Evolutionary conservation across 176 grass and related monocot species (phyloP), one percentile per base, ranked within the genome.

Genomic region (Aegilops speltoides): DNA sequence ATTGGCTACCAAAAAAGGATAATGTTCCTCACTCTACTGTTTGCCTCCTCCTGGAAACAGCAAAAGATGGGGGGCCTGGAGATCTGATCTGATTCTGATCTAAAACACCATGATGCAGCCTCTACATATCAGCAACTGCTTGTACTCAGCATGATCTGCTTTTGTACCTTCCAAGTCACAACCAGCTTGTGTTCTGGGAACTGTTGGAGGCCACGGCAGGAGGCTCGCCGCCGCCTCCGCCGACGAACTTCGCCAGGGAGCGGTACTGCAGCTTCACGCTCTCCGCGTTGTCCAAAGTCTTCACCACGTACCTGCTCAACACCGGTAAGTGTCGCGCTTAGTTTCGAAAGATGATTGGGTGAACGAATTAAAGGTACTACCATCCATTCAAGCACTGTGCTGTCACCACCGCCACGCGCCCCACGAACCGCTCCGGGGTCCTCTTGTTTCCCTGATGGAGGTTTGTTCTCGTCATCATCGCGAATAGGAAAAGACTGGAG

Each of bases 371-470:
- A 76, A 33, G 10, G 15, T 83, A 74, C 76, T 83, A 97, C 95
- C 95, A 95, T 93, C 92, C 95, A 86, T 97, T 97, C 81, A 97
- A 86, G 76, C 95, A 97, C n/a, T 95, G 95, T 22, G 92, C 87
- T 7, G 90, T 97, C 46, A 93, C 95, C 82, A 95, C 82, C 25
- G 95, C 95, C 16, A 84, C 64, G 11, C 90, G 88, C 34, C 92
- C 95, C 65, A 97, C 95, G 86, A 94, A 97, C 38, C 86, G 88
- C 45, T 92, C 90, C 1, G 92, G 95, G 16, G 92, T 97, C 89
- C 95, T 93, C 85, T 91, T 97, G 69, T 95, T 97, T 16, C 92
- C 95, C 95, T 93, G 75, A 79, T 10, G 14, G 57, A 59, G 50
- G 26, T 48, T 26, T 20, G 26, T 19, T 77, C 36, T 76, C 7